Evolutionary conservation across 148 eudicot species (phyloP).

Genomic region (Selenicereus undatus): DNA sequence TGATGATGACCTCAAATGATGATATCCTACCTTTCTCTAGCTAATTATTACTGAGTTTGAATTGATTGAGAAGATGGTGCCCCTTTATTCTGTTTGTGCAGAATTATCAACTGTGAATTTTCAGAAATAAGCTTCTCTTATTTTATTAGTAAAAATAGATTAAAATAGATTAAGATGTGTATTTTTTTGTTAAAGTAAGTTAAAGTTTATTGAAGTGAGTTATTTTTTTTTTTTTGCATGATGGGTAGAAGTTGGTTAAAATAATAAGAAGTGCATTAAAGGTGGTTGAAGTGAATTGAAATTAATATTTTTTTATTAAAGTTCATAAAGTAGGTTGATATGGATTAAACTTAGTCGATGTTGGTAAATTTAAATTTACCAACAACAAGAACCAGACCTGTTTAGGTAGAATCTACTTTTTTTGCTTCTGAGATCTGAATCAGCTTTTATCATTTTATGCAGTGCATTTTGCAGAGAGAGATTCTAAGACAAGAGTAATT

Average conservation of each 20-base stretch:
- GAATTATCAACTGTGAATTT: background rate
- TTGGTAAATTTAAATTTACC: no score
- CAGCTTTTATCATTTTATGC: conserved; percentile 19
- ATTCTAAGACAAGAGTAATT: conserved; percentile 18
- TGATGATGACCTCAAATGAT: no score
- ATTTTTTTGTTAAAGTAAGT: no score
- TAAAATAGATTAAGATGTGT: no score
- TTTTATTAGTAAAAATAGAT: background rate
- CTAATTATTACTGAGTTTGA: conserved; percentile 11
- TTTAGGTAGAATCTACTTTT: conserved; percentile 8
- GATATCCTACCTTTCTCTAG: background rate
- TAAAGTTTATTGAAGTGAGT: no score
- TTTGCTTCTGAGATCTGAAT: background rate
- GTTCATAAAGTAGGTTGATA: no score
- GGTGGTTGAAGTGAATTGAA: no score
- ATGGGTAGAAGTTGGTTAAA: no score
- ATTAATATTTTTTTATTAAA: no score
- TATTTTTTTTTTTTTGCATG: no score
- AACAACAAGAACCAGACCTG: background rate
- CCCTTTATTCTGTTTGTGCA: background rate
- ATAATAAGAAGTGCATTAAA: no score
- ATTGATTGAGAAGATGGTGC: background rate
- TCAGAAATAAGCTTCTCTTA: background rate
- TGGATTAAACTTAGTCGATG: no score
- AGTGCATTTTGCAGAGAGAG: background rate